phyloP scores from a whole-genome alignment of 208 protist species.

The Trypanosoma brucei region DNA sequence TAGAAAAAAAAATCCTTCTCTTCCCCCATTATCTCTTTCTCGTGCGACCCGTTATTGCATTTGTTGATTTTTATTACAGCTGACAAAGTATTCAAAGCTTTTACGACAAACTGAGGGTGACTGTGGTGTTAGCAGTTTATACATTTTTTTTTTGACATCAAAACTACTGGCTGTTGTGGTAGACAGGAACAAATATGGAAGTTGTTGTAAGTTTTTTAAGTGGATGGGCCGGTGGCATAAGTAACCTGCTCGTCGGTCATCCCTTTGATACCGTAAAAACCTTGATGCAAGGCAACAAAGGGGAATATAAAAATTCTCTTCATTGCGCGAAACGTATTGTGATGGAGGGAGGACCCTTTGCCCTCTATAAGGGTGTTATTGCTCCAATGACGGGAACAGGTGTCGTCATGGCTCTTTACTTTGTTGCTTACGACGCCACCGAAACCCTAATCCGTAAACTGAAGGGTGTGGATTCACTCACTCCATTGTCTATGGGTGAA shows the following conservation, averaged over 20 bases:
- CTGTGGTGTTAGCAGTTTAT: not conserved
- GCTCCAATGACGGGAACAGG: conserved; percentile 30
- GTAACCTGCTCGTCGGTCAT: conserved; percentile 26
- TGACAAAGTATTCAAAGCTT: too few species aligned
- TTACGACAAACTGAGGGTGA: not conserved
- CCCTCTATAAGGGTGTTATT: conserved; percentile 38
- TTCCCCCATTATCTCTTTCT: too few species aligned
- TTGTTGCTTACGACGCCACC: conserved; percentile 33
- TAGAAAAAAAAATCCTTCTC: too few species aligned
- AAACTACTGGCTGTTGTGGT: not conserved
- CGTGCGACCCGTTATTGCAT: too few species aligned
- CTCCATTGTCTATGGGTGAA: conserved; percentile 13
- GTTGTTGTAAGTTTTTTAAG: conserved; percentile 23
- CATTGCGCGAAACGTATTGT: conserved; percentile 14
- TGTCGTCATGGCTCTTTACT: conserved; percentile 34
- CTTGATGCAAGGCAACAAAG: conserved; percentile 32
- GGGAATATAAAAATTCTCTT: conserved; percentile 9
- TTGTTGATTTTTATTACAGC: too few species aligned
- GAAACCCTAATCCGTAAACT: conserved; percentile 23
- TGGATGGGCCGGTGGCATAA: conserved; percentile 39
- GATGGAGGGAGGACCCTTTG: conserved; percentile 21
- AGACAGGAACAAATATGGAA: conserved; percentile 18
- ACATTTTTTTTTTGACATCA: not conserved
- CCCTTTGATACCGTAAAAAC: conserved; percentile 63
- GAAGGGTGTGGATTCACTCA: conserved; percentile 3